These are phyloP conservation scores for Atkinsonella texensis DNA, from an alignment of 2,329 filamentous ascomycete species.

Conservation along the genomic window DNA sequence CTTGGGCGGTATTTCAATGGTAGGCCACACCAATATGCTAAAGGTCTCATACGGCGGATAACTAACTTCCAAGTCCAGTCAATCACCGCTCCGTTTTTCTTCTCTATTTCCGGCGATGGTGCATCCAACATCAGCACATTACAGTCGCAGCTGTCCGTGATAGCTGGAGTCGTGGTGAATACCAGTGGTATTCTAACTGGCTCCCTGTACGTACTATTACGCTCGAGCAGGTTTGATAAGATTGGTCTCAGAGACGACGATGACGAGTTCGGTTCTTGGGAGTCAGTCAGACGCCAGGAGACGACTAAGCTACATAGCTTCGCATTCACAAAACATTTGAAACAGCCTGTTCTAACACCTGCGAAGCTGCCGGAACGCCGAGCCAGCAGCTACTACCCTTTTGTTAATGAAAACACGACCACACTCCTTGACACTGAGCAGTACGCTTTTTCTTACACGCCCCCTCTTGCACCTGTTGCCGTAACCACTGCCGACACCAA, in stretches of 20 bases:
- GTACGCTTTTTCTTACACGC: background rate
- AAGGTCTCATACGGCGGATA: background rate
- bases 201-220: conserved; percentile 53
- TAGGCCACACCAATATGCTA: conserved; percentile 24
- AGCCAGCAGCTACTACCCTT: background rate
- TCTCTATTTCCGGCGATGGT: conserved; percentile 36
- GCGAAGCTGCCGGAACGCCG: background rate
- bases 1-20: conserved; percentile 44
- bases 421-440: background rate
- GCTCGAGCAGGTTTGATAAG: conserved; percentile 47
- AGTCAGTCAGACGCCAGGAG: conserved; percentile 9
- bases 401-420: background rate
- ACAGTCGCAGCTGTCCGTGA: conserved; percentile 40
- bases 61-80: conserved; percentile 24
- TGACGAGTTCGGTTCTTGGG: conserved; percentile 33
- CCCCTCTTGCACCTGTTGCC: background rate
- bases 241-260: conserved; percentile 31
- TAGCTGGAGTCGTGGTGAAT: conserved; percentile 54
- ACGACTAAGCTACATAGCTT: conserved; percentile 5
- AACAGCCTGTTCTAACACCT: conserved; percentile 10
- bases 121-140: conserved; percentile 22
- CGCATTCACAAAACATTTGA: conserved; percentile 11
- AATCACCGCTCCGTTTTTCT: conserved; percentile 53
- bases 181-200: conserved; percentile 54
- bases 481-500: background rate